These are phyloP conservation scores for Penicillium parvum DNA, from an alignment of 495 filamentous ascomycete genomes.

Conservation along the genomic window DNA sequence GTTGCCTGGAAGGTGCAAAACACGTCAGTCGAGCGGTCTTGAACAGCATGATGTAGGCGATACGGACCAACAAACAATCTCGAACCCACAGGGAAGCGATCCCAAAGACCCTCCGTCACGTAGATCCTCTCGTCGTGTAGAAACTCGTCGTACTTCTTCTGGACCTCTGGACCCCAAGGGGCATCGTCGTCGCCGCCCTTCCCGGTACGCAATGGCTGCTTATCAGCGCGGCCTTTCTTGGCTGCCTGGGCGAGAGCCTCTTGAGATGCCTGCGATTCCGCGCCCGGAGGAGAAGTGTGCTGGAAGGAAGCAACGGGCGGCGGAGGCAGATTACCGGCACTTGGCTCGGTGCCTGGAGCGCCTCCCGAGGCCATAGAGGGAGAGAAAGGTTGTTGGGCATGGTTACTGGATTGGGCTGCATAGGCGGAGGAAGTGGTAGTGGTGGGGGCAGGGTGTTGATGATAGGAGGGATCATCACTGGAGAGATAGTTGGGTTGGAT, in stretches of 20 bases:
- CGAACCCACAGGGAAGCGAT: constrained; percentile 81
- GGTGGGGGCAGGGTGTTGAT: constrained; percentile 37
- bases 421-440: constrained; percentile 30
- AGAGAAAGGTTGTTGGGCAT: constrained; percentile 37
- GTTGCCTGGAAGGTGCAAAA: constrained; percentile 59
- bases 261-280: constrained; percentile 32
- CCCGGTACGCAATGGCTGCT: constrained; percentile 17
- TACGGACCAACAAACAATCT: constrained; percentile 87
- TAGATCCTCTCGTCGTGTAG: constrained; percentile 72
- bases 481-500: constrained; percentile 54
- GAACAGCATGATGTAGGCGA: not conserved
- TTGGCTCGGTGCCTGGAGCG: constrained; percentile 51
- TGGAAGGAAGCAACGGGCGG: constrained; percentile 57
- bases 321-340: constrained; percentile 53
- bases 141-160: constrained; percentile 80
- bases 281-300: constrained; percentile 30
- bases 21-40: constrained; percentile 11
- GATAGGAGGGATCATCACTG: constrained; percentile 54
- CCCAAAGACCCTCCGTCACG: constrained; percentile 88
- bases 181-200: constrained; percentile 43
- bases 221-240: constrained; percentile 32
- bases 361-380: constrained; percentile 45
- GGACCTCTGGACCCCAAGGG: constrained; percentile 56
- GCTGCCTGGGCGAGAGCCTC: constrained; percentile 25
- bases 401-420: constrained; percentile 39